Percentiles rank a stretch among this genome's conserved stretches.
phyloP scores from a whole-genome alignment of 2,329 filamentous ascomycete species.

The Diaporthe sp. region DNA sequence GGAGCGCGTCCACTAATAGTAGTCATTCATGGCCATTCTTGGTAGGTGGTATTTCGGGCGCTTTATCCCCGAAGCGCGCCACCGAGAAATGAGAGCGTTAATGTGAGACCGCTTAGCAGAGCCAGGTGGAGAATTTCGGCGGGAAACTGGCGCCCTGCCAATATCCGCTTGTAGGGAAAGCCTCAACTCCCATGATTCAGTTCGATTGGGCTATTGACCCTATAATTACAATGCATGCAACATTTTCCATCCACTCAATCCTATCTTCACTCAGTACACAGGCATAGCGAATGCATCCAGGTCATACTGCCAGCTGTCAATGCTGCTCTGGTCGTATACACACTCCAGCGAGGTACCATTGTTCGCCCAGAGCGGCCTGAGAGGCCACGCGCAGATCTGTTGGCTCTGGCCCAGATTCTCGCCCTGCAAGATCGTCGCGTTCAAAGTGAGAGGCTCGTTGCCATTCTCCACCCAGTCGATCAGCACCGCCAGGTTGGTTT shows the following conservation, averaged over 20 bases:
- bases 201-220: neutral
- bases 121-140: constrained; percentile 17
- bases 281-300: constrained; percentile 39
- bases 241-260: constrained; percentile 15
- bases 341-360: constrained; percentile 44
- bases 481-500: constrained; percentile 40
- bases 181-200: constrained; percentile 22
- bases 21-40: neutral
- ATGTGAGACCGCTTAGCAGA: constrained; percentile 25
- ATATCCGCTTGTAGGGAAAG: constrained; percentile 3
- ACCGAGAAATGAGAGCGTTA: constrained; percentile 11
- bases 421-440: constrained; percentile 41
- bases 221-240: neutral
- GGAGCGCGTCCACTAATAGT: neutral
- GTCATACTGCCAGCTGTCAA: constrained; percentile 38
- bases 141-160: constrained; percentile 11
- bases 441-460: constrained; percentile 56
- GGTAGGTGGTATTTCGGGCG: constrained; percentile 25
- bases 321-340: constrained; percentile 37
- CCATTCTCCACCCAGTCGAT: constrained; percentile 66
- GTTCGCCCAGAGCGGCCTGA: constrained; percentile 54
- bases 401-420: constrained; percentile 52
- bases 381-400: constrained; percentile 56
- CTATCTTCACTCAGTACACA: constrained; percentile 34
- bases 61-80: constrained; percentile 25